phyloP scores from a whole-genome alignment of 2,329 filamentous ascomycete genomes.

The Aspergillus sp. region DNA sequence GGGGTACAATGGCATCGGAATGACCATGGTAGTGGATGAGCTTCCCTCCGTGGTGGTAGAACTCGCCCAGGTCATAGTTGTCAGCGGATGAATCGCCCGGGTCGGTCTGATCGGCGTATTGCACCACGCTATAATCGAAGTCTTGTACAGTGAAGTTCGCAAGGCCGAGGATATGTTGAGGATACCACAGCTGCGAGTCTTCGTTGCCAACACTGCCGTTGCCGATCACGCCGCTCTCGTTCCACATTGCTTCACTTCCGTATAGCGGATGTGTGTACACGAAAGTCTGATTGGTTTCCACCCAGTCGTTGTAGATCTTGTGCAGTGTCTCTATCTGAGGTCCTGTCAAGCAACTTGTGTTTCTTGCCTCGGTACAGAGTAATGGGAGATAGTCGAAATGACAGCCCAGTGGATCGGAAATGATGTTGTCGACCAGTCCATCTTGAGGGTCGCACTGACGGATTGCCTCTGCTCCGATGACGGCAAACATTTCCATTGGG shows the following conservation, averaged over 20 bases:
- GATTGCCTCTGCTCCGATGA: not conserved
- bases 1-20: not conserved
- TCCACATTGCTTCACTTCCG: constrained; percentile 1
- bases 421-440: not conserved
- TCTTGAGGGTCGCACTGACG: constrained; percentile 4
- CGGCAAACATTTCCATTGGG: not conserved
- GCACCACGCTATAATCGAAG: not conserved
- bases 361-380: not conserved
- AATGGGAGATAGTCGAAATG: not conserved
- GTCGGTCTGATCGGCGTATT: not conserved
- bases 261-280: not conserved
- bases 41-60: not conserved
- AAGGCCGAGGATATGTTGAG: not conserved
- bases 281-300: not conserved
- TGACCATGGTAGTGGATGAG: not conserved
- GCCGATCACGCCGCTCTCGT: not conserved
- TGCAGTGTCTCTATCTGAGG: not conserved
- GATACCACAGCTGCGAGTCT: not conserved
- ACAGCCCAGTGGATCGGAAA: not conserved
- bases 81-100: not conserved
- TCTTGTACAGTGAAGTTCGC: not conserved
- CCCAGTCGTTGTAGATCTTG: not conserved
- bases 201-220: not conserved
- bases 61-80: not conserved
- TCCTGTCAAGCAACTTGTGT: not conserved